Conservation (phyloP, 2,329 filamentous ascomycete genomes). For the Huntiella savannae region DNA sequence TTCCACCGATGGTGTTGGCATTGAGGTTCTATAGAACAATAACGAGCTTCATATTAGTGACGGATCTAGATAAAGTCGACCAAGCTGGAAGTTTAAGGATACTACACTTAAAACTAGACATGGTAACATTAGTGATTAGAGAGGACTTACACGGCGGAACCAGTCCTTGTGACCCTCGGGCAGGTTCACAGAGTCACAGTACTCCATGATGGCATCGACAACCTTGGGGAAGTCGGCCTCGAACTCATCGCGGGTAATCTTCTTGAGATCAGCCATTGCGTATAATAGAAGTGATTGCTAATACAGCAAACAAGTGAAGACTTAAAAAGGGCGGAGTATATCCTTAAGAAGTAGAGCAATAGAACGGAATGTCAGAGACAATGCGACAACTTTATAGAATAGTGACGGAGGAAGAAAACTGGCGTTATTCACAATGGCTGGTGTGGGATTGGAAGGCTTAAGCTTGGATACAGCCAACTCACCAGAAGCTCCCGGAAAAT, state of each 20-base stretch:
- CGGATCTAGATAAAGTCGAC: constrained; percentile 2
- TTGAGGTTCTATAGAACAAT: constrained; percentile 46
- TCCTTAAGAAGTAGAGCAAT: too few relatives aligned
- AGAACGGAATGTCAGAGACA: too few relatives aligned
- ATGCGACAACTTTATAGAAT: too few relatives aligned
- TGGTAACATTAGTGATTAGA: not conserved
- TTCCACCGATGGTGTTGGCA: constrained; percentile 78
- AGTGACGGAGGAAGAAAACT: too few relatives aligned
- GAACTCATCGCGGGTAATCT: constrained; percentile 67
- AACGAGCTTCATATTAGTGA: constrained; percentile 10
- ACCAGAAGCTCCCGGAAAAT: too few relatives aligned
- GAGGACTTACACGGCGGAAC: constrained; percentile 53
- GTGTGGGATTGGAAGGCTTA: too few relatives aligned
- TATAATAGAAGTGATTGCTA: constrained; percentile 6
- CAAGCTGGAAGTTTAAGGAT: not conserved
- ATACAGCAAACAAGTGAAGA: too few relatives aligned
- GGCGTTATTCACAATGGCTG: too few relatives aligned
- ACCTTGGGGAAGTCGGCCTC: constrained; percentile 79
- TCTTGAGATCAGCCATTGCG: constrained; percentile 37
- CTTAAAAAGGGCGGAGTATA: too few relatives aligned
- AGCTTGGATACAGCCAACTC: too few relatives aligned
- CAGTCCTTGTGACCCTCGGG: constrained; percentile 65
- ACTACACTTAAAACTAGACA: not conserved
- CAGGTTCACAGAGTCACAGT: constrained; percentile 66
- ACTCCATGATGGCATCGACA: constrained; percentile 59